phyloP scores from a whole-genome alignment of 768 basidiomycete genomes.

The Lactifluus hygrophoroides region DNA sequence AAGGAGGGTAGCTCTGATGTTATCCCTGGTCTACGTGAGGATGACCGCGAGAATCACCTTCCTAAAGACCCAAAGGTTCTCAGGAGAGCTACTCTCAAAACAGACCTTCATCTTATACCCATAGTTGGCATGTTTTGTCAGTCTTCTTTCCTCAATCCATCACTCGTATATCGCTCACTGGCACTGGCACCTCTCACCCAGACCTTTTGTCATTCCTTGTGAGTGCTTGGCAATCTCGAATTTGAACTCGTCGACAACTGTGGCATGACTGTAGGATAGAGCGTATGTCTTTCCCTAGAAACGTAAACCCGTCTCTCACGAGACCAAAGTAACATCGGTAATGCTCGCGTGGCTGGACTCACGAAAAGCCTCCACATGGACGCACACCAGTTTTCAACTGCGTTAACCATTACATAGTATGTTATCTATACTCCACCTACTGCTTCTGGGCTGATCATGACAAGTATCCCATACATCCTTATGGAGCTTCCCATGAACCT shows the following conservation, averaged over 20 bases:
- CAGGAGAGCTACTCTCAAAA: conserved; percentile 9
- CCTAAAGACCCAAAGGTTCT: neutral
- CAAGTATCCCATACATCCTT: conserved; percentile 24
- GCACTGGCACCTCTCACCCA: too few relatives aligned
- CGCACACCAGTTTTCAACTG: conserved; percentile 23
- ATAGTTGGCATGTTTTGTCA: conserved; percentile 17
- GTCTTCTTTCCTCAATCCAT: neutral
- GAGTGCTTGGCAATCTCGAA: neutral
- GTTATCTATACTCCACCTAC: neutral
- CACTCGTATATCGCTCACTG: neutral
- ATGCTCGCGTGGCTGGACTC: conserved; percentile 29
- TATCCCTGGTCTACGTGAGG: neutral
- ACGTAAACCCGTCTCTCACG: neutral
- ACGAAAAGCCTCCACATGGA: conserved; percentile 26
- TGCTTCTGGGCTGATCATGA: conserved; percentile 17
- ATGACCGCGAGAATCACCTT: conserved; percentile 7
- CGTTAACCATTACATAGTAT: conserved; percentile 18
- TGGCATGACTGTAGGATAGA: conserved; percentile 7
- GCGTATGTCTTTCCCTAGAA: conserved; percentile 4
- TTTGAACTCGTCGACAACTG: neutral
- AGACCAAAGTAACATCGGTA: conserved; percentile 22
- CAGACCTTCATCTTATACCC: conserved; percentile 15
- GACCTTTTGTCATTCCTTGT: conserved; percentile 19
- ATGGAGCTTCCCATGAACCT: conserved; percentile 25
- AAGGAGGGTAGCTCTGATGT: neutral